These are phyloP conservation scores for Neofusicoccum parvum DNA, from an alignment of 2,329 filamentous ascomycete genomes.

Conservation along the genomic window DNA sequence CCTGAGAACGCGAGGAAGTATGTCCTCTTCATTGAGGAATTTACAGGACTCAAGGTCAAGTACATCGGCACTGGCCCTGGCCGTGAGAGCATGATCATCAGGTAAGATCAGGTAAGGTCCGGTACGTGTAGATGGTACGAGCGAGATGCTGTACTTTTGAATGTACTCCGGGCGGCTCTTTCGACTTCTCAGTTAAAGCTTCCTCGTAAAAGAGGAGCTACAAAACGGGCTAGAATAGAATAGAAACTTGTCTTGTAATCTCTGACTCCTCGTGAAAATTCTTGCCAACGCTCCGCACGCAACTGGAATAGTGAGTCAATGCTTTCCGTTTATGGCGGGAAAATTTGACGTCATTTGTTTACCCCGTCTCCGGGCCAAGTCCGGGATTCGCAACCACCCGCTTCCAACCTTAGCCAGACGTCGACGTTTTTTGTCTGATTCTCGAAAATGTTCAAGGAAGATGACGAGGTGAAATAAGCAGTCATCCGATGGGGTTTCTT, in stretches of 20 bases:
- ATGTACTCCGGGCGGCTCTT: neutral
- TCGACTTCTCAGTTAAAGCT: neutral
- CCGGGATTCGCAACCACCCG: no score
- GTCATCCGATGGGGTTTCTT: no score
- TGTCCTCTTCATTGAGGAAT: slow-evolving; percentile 68
- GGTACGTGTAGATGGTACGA: neutral
- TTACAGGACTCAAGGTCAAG: slow-evolving; percentile 63
- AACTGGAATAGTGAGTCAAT: no score
- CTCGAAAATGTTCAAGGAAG: no score
- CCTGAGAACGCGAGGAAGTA: slow-evolving; percentile 67
- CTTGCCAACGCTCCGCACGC: no score
- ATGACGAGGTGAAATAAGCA: no score
- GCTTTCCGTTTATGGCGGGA: no score
- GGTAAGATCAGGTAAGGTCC: slow-evolving; percentile 34
- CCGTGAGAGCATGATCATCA: slow-evolving; percentile 65
- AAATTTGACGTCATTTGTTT: no score
- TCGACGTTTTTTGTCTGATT: no score
- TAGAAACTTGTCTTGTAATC: neutral
- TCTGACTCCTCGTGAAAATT: no score
- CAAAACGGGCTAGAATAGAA: slow-evolving; percentile 17
- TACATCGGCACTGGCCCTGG: slow-evolving; percentile 69
- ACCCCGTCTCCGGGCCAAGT: no score
- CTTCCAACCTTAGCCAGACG: no score
- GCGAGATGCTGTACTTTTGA: slow-evolving; percentile 1
- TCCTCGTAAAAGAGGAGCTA: neutral